Percentiles rank a stretch among this genome's conserved stretches.
Evolutionary conservation across 2,329 filamentous ascomycete genomes (phyloP).

Genomic region (Pseudogymnoascus sp.): DNA sequence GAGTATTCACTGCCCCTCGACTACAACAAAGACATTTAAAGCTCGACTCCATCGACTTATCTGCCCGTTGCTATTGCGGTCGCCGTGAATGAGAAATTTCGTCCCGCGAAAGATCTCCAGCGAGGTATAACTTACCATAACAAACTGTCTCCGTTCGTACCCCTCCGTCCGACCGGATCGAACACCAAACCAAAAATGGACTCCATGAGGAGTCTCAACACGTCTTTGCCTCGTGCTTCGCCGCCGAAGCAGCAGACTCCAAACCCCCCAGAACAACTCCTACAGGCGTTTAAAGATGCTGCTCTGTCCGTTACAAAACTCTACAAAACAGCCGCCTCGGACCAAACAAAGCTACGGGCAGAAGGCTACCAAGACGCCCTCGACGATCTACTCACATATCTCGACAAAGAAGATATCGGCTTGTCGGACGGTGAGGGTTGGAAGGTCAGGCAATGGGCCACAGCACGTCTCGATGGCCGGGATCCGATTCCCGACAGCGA

Average conservation of each 20-base stretch:
- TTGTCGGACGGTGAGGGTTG: conserved; percentile 69
- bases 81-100: neutral
- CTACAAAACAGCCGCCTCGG: conserved; percentile 80
- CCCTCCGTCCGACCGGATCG: conserved; percentile 1
- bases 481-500: conserved; percentile 54
- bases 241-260: conserved; percentile 34
- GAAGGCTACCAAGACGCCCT: conserved; percentile 92
- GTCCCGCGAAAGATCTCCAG: neutral
- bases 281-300: conserved; percentile 85
- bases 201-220: conserved; percentile 55
- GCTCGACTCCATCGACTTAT: neutral
- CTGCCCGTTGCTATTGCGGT: neutral
- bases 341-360: conserved; percentile 63
- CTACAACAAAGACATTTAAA: neutral
- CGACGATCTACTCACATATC: conserved; percentile 75
- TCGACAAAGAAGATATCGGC: conserved; percentile 75
- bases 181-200: conserved; percentile 39
- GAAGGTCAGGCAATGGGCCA: conserved; percentile 54
- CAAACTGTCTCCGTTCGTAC: neutral
- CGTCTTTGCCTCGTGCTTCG: conserved; percentile 46
- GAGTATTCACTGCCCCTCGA: neutral
- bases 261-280: conserved; percentile 54
- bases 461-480: conserved; percentile 58
- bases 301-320: conserved; percentile 92
- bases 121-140: neutral